Conservation (phyloP, 805 yeast genomes). For the Myxozyma sirexii region DNA sequence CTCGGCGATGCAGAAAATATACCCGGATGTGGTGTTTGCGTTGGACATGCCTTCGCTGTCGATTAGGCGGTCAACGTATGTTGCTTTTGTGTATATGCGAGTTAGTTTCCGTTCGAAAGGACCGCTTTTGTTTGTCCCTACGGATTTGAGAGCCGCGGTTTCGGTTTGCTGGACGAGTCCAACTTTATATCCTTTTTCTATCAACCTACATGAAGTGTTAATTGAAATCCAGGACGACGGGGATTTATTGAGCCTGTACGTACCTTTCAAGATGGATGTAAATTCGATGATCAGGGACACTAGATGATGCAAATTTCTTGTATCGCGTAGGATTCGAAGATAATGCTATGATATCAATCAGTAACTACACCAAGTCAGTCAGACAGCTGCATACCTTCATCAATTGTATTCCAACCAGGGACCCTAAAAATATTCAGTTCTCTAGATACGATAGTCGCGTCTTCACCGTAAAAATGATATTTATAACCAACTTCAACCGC, state of each 20-base stretch:
- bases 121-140: conserved; percentile 53
- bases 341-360: neutral
- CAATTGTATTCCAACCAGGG: conserved; percentile 64
- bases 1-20: conserved; percentile 31
- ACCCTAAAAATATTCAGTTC: conserved; percentile 68
- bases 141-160: conserved; percentile 70
- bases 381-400: conserved; percentile 45
- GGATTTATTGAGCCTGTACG: neutral
- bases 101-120: conserved; percentile 72
- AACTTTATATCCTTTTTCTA: conserved; percentile 73
- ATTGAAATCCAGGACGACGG: neutral
- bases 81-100: conserved; percentile 77
- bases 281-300: conserved; percentile 77
- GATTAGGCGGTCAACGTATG: conserved; percentile 68
- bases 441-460: conserved; percentile 69
- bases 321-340: conserved; percentile 47
- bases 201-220: conserved; percentile 42
- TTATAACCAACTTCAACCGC: conserved; percentile 92
- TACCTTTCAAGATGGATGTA: conserved; percentile 71
- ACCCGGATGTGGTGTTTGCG: conserved; percentile 14
- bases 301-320: conserved; percentile 74
- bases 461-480: conserved; percentile 82
- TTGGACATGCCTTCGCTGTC: conserved; percentile 31
- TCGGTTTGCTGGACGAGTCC: conserved; percentile 88
- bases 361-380: no score